Evolutionary conservation across 129 eudicot genomes (phyloP).

Genomic region (Heracleum sosnowskyi): DNA sequence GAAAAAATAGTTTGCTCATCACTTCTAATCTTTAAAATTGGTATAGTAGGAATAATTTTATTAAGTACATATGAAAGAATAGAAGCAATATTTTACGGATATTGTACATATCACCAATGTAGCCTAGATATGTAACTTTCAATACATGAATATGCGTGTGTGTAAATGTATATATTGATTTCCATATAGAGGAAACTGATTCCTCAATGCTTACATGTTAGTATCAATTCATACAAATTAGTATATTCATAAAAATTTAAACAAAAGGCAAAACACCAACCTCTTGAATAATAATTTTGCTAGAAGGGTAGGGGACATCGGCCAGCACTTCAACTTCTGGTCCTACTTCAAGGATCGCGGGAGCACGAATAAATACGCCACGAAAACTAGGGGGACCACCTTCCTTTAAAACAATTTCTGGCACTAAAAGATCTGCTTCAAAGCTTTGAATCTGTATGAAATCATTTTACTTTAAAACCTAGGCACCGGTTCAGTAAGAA

Average conservation of each 20-base stretch:
- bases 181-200: neutral
- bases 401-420: slow-evolving; percentile 64
- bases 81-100: neutral
- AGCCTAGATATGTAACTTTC: neutral
- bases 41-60: neutral
- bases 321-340: slow-evolving; percentile 88
- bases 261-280: slow-evolving; percentile 25
- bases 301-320: slow-evolving; percentile 45
- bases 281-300: slow-evolving; percentile 36
- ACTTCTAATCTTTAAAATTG: neutral
- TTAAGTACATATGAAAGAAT: neutral
- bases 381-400: slow-evolving; percentile 96
- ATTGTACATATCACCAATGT: neutral
- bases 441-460: slow-evolving; percentile 73
- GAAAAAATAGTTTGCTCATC: neutral
- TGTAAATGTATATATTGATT: neutral
- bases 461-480: neutral
- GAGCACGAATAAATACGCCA: slow-evolving; percentile 92
- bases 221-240: too few species aligned
- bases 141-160: neutral
- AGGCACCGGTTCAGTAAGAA: slow-evolving; percentile 8
- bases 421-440: slow-evolving; percentile 73
- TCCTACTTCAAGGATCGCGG: slow-evolving; percentile 92
- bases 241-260: neutral
- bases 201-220: neutral